Evolutionary conservation across 2,329 filamentous ascomycete genomes (phyloP), one percentile per base, ranked within the genome.

Genomic region (Ophiocordyceps camponoti-saundersi): DNA sequence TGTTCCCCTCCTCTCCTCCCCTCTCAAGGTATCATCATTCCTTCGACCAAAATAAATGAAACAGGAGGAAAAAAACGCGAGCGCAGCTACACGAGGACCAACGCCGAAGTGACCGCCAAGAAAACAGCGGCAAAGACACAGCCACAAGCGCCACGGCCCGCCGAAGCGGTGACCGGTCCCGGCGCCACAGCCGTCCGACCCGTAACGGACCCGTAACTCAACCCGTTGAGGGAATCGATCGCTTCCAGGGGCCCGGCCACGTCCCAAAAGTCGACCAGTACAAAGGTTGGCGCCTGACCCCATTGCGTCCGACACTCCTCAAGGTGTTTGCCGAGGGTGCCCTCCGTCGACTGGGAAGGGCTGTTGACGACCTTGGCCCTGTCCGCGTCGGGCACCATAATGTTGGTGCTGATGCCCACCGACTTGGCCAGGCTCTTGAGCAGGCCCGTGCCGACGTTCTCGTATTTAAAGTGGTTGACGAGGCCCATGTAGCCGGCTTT

Each of bases 251-350:
- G 75, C 0, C 81, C 77, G 0, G 81, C 85, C 49, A 79, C 70
- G 59, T 85, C 80, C 61, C 80, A 88, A 61, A 87, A 90, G 62
- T 93, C 85, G 1, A 90, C 83, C 11, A 92, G 70, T 20, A 86
- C 71, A 55, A 86, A 89, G 3, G 71, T 79, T n/a, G 85, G 83
- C 45, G 71, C 67, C 26, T 65, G 62, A n/a, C 72, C 71, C 68
- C 81, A 90, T 50, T 76, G 63, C 3, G 54, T 57, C 46, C 65
- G 63, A 59, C 78, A 89, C 48, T 59, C 60, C 42, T 65, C 59
- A 32, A 75, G 74, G 23, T 79, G 72, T 44, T 60, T 59, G 42
- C 76, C 76, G 41, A 79, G 56, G 46, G 68, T 65, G 8, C 83
- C 83, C 2, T 61, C 57, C 3, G 64, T 66, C 3, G 73, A 78